These are phyloP conservation scores for Schizothecium vesticola DNA, from an alignment of 495 filamentous ascomycete species.

Conservation along the genomic window DNA sequence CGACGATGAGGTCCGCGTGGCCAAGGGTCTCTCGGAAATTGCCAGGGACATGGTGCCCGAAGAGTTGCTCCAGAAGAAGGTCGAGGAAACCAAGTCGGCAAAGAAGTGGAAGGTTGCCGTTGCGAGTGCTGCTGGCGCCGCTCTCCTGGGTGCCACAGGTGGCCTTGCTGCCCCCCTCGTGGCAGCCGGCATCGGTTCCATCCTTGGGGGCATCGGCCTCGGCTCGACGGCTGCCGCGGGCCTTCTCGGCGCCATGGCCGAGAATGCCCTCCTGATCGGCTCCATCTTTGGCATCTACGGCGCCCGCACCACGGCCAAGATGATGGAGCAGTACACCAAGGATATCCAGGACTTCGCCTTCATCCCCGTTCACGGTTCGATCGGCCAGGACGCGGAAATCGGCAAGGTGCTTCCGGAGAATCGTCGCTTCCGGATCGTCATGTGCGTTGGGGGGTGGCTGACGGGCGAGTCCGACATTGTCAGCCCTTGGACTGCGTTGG, in stretches of 20 bases:
- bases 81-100: conserved; percentile 57
- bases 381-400: conserved; percentile 28
- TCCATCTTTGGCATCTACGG: conserved; percentile 87
- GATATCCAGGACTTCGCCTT: conserved; percentile 90
- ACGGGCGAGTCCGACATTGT: conserved; percentile 63
- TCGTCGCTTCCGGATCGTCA: conserved; percentile 70
- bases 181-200: conserved; percentile 73
- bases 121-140: conserved; percentile 56
- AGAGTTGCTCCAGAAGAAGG: conserved; percentile 60
- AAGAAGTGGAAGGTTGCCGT: conserved; percentile 73
- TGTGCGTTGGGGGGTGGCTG: conserved; percentile 81
- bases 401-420: conserved; percentile 37
- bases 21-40: conserved; percentile 65
- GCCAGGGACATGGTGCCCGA: conserved; percentile 65
- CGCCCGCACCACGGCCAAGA: conserved; percentile 72
- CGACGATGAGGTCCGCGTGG: conserved; percentile 69
- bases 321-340: conserved; percentile 81
- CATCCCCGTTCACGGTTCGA: conserved; percentile 57
- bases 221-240: conserved; percentile 62
- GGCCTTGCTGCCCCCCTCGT: conserved; percentile 77
- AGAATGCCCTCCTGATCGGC: conserved; percentile 72
- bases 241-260: conserved; percentile 71
- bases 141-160: conserved; percentile 66
- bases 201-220: conserved; percentile 76
- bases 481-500: conserved; percentile 71